Evolutionary conservation across 2,329 filamentous ascomycete species (phyloP), one percentile per base, ranked within the genome.

Genomic region (Pseudopyricularia cyperi): DNA sequence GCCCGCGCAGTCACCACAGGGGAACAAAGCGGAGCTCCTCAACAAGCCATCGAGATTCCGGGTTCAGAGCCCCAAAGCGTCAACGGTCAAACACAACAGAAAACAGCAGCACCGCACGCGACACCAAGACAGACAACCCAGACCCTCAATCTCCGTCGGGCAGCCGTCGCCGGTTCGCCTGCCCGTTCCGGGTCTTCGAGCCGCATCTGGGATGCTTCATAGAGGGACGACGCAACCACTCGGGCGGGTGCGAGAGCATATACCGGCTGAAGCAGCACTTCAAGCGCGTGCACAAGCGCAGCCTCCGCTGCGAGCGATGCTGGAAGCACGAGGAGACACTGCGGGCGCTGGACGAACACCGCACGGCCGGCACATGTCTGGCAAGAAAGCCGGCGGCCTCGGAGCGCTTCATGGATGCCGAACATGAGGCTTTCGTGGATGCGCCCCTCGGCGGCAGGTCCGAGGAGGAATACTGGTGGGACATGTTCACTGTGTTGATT

Each of bases 401-500:
- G 14, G 49, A 46, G 49, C 17, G n/a, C 17, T 51, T 51, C 17
- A 51, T 51, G 49, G 26, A 42, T 4, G 35, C 24, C 7, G 49
- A 51, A 35, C 49, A 44, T n/a, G 49, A 51, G 49, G 37, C 26
- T 7, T 26, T 44, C n/a, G 49, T 51, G n/a, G 49, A 51, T 17
- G n/a, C 26, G 14, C 14, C 35, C 1, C 17, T 22, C 6, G 37
- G 49, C n/a, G 26, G n/a, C 37, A 51, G 34, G 28, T 50, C 48
- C 11, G 49, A 51, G n/a, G 49, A 51, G 49, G 37, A 33, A 26
- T 32, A 28, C 49, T 51, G 49, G 49, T 51, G 49, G 49, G 49
- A 51, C n/a, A 44, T 51, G 26, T 51, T 51, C 3, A 26, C 35
- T 9, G 19, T 51, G 28, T 39, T 51, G 24, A 34, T 51, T 19